phyloP scores from a whole-genome alignment of 108 stramenopile genomes.

The Conticribra guillardii region DNA sequence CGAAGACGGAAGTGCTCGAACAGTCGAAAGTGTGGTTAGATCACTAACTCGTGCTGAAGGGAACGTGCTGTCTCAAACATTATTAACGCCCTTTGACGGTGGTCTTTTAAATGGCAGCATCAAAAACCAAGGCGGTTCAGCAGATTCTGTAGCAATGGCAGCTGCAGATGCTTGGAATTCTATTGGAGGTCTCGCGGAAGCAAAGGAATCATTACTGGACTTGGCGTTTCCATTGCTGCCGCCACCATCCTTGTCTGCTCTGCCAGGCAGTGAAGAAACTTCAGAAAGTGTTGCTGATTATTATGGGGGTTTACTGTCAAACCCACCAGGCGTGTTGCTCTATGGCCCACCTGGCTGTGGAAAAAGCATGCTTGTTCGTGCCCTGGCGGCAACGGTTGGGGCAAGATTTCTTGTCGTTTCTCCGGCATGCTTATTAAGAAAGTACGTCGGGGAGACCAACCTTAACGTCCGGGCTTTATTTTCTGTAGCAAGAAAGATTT shows the following conservation, averaged over 20 bases:
- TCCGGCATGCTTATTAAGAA: slow-evolving; percentile 88
- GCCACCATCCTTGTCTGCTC: slow-evolving; percentile 1
- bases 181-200: slow-evolving; percentile 48
- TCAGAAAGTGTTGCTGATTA: neutral
- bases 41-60: slow-evolving; percentile 47
- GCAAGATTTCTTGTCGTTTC: slow-evolving; percentile 90
- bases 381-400: slow-evolving; percentile 80
- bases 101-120: slow-evolving; percentile 2
- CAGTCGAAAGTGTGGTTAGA: slow-evolving; percentile 37
- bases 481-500: slow-evolving; percentile 72
- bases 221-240: slow-evolving; percentile 47
- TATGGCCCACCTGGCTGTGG: slow-evolving; percentile 92
- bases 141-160: neutral
- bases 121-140: slow-evolving; percentile 11
- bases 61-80: slow-evolving; percentile 34
- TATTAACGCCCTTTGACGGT: slow-evolving; percentile 36
- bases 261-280: neutral
- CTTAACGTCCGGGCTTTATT: slow-evolving; percentile 93
- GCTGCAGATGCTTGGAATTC: slow-evolving; percentile 44
- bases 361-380: slow-evolving; percentile 83
- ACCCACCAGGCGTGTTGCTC: slow-evolving; percentile 70
- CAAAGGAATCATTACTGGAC: slow-evolving; percentile 50
- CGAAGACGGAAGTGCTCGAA: neutral
- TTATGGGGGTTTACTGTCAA: slow-evolving; percentile 50
- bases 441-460: slow-evolving; percentile 95